Conservation (phyloP, 2,329 filamentous ascomycete species). For the Pseudopyricularia javanii region DNA sequence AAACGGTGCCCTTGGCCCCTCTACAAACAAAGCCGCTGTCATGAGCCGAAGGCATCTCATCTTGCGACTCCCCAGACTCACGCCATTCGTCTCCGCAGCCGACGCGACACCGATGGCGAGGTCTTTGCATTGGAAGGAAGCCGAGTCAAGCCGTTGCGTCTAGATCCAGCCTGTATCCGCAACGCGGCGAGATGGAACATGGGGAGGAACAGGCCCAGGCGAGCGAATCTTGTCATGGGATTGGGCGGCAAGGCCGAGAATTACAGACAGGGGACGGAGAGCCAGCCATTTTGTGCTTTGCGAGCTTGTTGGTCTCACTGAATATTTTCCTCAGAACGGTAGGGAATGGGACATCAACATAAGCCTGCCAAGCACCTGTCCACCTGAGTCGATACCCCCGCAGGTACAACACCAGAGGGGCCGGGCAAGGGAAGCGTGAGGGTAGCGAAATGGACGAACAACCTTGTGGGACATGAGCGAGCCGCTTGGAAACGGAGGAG, state of each 20-base stretch:
- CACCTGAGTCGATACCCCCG: too few relatives aligned
- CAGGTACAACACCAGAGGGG: too few relatives aligned
- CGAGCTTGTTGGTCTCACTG: too few relatives aligned
- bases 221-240: neutral
- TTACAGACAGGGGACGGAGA: too few relatives aligned
- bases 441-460: neutral
- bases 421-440: neutral
- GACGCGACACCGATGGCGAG: neutral
- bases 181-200: neutral
- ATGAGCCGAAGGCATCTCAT: neutral
- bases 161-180: neutral
- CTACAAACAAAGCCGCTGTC: neutral
- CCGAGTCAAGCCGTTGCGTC: neutral
- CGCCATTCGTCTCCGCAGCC: neutral
- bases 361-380: too few relatives aligned
- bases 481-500: neutral
- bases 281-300: too few relatives aligned
- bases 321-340: too few relatives aligned
- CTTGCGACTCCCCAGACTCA: neutral
- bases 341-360: too few relatives aligned
- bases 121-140: neutral
- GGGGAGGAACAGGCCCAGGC: neutral
- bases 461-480: neutral
- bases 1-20: neutral
- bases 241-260: neutral